These are phyloP conservation scores for Aspergillus sp. DNA, from an alignment of 2,329 filamentous ascomycete species.

Conservation along the genomic window DNA sequence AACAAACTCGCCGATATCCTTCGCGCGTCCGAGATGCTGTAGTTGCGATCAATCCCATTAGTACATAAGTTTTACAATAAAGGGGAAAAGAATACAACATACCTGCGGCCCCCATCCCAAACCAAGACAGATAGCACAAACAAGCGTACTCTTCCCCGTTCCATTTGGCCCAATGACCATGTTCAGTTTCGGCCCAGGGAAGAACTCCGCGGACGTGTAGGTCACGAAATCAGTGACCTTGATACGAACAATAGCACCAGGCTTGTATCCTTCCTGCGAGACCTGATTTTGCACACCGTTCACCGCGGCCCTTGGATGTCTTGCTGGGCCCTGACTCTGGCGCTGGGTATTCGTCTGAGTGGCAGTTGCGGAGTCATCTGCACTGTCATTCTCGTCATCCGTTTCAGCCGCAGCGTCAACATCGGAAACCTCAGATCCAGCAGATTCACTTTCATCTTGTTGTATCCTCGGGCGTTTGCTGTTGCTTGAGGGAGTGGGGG, in stretches of 20 bases:
- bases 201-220: conserved; percentile 88
- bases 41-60: not conserved
- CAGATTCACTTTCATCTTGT: conserved; percentile 19
- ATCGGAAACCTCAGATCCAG: conserved; percentile 8
- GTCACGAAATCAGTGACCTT: conserved; percentile 89
- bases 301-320: not conserved
- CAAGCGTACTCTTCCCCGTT: conserved; percentile 94
- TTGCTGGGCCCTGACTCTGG: not conserved
- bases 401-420: conserved; percentile 1
- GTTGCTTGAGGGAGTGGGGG: conserved; percentile 24
- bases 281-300: conserved; percentile 12
- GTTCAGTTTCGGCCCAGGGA: conserved; percentile 87
- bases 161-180: conserved; percentile 99
- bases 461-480: conserved; percentile 35
- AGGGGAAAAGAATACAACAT: conserved; percentile 21
- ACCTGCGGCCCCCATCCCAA: conserved; percentile 75
- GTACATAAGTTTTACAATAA: not conserved
- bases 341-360: not conserved
- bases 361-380: not conserved
- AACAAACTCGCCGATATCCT: conserved; percentile 83
- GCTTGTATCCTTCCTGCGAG: conserved; percentile 37
- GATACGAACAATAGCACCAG: conserved; percentile 86
- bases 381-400: conserved; percentile 19
- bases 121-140: conserved; percentile 93
- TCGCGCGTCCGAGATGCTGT: conserved; percentile 78